Evolutionary conservation across 179 eudicot genomes (phyloP).

Genomic region (Silene coronaria): DNA sequence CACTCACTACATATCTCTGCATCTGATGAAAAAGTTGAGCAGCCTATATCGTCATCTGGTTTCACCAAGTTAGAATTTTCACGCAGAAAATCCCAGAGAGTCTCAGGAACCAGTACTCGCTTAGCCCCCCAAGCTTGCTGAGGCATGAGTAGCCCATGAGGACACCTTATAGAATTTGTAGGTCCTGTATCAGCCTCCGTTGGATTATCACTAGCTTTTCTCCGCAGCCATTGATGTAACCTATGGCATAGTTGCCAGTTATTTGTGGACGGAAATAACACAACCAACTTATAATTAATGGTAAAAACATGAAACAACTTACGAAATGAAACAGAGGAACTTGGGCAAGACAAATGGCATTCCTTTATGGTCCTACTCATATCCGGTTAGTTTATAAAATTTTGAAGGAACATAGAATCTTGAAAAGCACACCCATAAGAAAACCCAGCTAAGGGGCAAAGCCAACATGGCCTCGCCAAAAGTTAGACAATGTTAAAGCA

Average conservation of each 20-base stretch:
- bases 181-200: slow-evolving; percentile 95
- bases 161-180: slow-evolving; percentile 81
- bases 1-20: slow-evolving; percentile 66
- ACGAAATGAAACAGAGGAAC: neutral
- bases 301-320: neutral
- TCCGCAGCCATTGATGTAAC: slow-evolving; percentile 90
- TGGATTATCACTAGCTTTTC: slow-evolving; percentile 68
- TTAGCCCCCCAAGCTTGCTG: slow-evolving; percentile 82
- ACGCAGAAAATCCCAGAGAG: slow-evolving; percentile 71
- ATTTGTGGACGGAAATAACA: neutral
- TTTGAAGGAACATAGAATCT: neutral
- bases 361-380: neutral
- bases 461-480: neutral
- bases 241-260: slow-evolving; percentile 32
- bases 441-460: neutral
- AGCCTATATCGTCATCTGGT: slow-evolving; percentile 71
- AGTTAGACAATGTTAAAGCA: neutral
- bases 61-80: slow-evolving; percentile 64
- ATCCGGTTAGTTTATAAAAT: neutral
- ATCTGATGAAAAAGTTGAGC: slow-evolving; percentile 62
- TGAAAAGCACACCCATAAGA: neutral
- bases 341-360: neutral
- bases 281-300: neutral
- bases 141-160: slow-evolving; percentile 88
- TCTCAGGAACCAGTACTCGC: slow-evolving; percentile 78